phyloP scores from a whole-genome alignment of 2,329 filamentous ascomycete species.

The Aureobasidium lini region DNA sequence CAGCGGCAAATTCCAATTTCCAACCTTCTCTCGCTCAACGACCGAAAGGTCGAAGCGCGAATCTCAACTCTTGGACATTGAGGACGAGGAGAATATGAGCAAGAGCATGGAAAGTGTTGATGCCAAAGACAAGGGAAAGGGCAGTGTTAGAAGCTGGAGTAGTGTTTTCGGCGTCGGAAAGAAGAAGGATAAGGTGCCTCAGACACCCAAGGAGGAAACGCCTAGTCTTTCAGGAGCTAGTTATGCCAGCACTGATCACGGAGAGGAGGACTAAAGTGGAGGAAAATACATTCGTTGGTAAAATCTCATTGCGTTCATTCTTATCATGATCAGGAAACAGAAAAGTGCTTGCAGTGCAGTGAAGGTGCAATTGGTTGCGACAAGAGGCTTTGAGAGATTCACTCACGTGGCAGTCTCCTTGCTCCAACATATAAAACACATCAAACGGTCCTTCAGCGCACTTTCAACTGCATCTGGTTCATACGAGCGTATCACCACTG shows the following conservation, averaged over 20 bases:
- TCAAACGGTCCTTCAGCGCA: too few species aligned
- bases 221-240: slow-evolving; percentile 40
- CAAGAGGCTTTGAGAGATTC: too few species aligned
- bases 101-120: slow-evolving; percentile 21
- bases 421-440: too few species aligned
- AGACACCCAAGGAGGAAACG: slow-evolving; percentile 38
- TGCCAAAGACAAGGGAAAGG: slow-evolving; percentile 29
- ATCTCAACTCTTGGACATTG: slow-evolving; percentile 25
- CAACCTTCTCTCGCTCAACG: slow-evolving; percentile 32
- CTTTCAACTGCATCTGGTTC: too few species aligned
- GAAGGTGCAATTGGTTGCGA: too few species aligned
- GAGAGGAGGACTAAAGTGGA: not conserved
- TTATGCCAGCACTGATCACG: slow-evolving; percentile 26
- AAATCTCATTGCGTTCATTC: not conserved
- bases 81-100: slow-evolving; percentile 30
- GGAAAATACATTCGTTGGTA: not conserved
- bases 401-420: too few species aligned
- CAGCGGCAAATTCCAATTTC: slow-evolving; percentile 37
- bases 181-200: slow-evolving; percentile 30
- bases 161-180: slow-evolving; percentile 34
- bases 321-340: too few species aligned
- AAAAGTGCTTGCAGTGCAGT: too few species aligned
- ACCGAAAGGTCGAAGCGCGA: slow-evolving; percentile 14
- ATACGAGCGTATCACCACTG: too few species aligned
- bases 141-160: slow-evolving; percentile 37